These are phyloP conservation scores for Colletotrichum somersetense DNA, from an alignment of 2,329 filamentous ascomycete genomes.

Conservation along the genomic window DNA sequence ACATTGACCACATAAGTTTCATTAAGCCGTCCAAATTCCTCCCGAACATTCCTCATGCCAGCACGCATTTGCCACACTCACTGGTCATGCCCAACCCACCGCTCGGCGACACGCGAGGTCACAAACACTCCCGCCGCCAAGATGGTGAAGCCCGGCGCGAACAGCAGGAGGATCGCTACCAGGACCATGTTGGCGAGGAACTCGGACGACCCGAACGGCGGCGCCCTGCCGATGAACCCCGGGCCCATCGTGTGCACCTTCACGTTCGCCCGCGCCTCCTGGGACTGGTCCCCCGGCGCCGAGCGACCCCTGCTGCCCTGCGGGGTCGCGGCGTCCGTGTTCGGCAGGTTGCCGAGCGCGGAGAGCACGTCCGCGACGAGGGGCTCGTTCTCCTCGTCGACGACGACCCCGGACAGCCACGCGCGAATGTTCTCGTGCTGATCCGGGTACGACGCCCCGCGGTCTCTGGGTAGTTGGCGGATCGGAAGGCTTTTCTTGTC, in stretches of 20 bases:
- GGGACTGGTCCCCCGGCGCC: no score
- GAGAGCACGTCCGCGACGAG: constrained; percentile 26
- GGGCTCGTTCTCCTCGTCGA: constrained; percentile 25
- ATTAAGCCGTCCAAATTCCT: constrained; percentile 11
- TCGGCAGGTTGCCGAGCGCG: constrained; percentile 1
- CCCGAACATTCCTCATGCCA: neutral
- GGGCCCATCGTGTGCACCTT: constrained; percentile 33
- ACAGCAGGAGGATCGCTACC: constrained; percentile 32
- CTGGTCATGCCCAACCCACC: constrained; percentile 27
- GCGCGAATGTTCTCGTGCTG: constrained; percentile 27
- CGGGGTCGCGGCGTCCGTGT: neutral
- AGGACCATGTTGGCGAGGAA: constrained; percentile 31
- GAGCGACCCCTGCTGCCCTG: neutral
- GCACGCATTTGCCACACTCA: neutral
- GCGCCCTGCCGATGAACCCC: constrained; percentile 31
- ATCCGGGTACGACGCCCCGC: neutral
- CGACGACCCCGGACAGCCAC: constrained; percentile 28
- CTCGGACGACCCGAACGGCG: constrained; percentile 30
- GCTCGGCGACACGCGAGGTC: constrained; percentile 34
- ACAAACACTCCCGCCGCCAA: constrained; percentile 35
- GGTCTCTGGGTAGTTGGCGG: neutral
- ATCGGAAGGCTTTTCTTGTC: neutral
- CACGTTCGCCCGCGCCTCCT: neutral
- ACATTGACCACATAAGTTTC: neutral
- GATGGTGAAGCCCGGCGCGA: constrained; percentile 36